Evolutionary conservation across 371 early-diverging fungal species (phyloP).

Genomic region (Actinomortierella wolfii): DNA sequence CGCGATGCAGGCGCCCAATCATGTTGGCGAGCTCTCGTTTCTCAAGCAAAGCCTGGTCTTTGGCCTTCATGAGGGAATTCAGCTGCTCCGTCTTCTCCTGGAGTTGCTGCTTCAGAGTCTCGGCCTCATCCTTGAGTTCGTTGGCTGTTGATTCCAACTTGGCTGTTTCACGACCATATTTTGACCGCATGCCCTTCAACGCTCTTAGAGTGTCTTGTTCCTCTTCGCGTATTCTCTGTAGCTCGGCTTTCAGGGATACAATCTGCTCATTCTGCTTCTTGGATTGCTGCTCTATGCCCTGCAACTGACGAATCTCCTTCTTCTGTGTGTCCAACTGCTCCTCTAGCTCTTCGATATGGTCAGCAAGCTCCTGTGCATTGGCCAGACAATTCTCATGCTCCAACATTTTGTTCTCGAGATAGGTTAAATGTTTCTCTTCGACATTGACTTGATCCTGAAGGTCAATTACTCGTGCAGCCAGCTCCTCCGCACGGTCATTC

Average conservation of each 20-base stretch:
- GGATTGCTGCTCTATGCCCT: slow-evolving; percentile 9
- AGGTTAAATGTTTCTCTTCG: slow-evolving; percentile 26
- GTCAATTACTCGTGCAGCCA: slow-evolving; percentile 13
- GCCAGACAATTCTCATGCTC: slow-evolving; percentile 19
- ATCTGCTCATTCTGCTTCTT: not conserved
- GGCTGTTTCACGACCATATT: slow-evolving; percentile 9
- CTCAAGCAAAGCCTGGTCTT: no score
- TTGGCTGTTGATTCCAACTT: slow-evolving; percentile 24
- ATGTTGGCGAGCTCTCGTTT: no score
- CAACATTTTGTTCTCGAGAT: slow-evolving; percentile 19
- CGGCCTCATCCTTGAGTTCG: slow-evolving; percentile 14
- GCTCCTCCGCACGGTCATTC: not conserved
- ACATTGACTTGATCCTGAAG: slow-evolving; percentile 16
- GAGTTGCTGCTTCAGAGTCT: slow-evolving; percentile 16
- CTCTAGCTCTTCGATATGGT: slow-evolving; percentile 11
- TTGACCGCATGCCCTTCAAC: slow-evolving; percentile 2
- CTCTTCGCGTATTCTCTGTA: slow-evolving; percentile 8
- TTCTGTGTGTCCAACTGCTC: slow-evolving; percentile 13
- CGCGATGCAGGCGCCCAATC: no score
- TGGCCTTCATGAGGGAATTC: not conserved
- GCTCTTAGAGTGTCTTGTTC: slow-evolving; percentile 5
- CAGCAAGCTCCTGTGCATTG: slow-evolving; percentile 12
- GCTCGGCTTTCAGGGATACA: slow-evolving; percentile 1
- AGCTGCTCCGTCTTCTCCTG: slow-evolving; percentile 4
- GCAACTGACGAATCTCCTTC: slow-evolving; percentile 2